phyloP scores from a whole-genome alignment of 106 monocot species.

The Dioscorea zingiberensis region DNA sequence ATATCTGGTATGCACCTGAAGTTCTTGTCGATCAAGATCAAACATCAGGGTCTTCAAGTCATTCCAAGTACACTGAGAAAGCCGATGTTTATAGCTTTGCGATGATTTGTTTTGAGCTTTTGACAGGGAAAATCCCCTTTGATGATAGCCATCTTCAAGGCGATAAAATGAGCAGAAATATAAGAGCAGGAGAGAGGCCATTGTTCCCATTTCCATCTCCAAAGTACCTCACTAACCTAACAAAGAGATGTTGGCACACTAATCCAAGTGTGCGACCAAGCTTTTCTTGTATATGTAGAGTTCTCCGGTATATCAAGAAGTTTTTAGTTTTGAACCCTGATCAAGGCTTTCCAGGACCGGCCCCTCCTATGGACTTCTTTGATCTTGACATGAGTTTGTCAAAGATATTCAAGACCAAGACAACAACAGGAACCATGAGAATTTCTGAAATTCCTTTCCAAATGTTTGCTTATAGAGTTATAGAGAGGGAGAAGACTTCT shows the following conservation, averaged over 20 bases:
- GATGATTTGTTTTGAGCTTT: conserved; percentile 59
- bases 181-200: conserved; percentile 67
- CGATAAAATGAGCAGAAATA: conserved; percentile 84
- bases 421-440: conserved; percentile 9
- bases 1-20: conserved; percentile 54
- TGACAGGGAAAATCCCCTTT: conserved; percentile 70
- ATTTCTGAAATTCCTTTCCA: conserved; percentile 43
- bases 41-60: neutral
- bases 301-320: conserved; percentile 71
- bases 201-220: conserved; percentile 70
- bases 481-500: conserved; percentile 42
- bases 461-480: conserved; percentile 50
- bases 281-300: conserved; percentile 69
- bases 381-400: conserved; percentile 55
- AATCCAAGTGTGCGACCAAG: conserved; percentile 64
- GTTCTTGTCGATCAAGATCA: conserved; percentile 31
- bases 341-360: conserved; percentile 23
- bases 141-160: conserved; percentile 82
- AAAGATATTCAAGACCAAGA: conserved; percentile 28
- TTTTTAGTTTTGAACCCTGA: conserved; percentile 63
- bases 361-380: conserved; percentile 47
- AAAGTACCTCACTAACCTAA: conserved; percentile 67
- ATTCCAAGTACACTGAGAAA: conserved; percentile 36
- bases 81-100: conserved; percentile 67
- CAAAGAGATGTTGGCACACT: conserved; percentile 77